A percentile compares a stretch with the other conserved stretches of the same genome.
These are phyloP conservation scores for Senna tora DNA, from an alignment of 306 rosid species.

Conservation along the genomic window DNA sequence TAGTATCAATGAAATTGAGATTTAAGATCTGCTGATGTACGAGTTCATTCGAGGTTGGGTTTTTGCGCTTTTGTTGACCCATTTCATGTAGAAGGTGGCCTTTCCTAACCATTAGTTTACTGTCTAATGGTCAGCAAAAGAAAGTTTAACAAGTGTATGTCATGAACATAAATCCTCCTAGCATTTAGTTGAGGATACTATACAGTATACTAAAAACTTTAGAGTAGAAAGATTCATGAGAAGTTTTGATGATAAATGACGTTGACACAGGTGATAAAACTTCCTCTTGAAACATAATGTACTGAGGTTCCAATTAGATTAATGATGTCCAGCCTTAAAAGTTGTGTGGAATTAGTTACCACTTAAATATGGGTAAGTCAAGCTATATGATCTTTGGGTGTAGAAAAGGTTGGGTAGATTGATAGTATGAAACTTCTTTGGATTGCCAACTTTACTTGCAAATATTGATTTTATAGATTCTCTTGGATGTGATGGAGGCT, in stretches of 20 bases:
- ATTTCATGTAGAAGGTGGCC: background rate
- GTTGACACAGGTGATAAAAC: background rate
- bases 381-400: background rate
- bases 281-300: background rate
- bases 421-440: background rate
- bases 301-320: background rate
- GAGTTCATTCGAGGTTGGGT: background rate
- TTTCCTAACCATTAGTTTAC: background rate
- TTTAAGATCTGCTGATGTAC: background rate
- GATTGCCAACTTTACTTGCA: background rate
- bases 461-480: background rate
- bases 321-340: background rate
- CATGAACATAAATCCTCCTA: background rate
- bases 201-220: background rate
- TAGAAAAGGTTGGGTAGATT: constrained; percentile 7
- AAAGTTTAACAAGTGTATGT: background rate
- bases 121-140: background rate
- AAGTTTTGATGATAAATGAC: background rate
- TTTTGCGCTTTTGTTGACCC: background rate
- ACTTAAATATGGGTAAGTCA: background rate
- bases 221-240: background rate
- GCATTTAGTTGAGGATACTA: background rate
- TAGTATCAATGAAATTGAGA: background rate
- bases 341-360: background rate
- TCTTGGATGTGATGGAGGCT: constrained; percentile 2